A percentile compares a stretch with the other conserved stretches of the same genome.
phyloP scores from a whole-genome alignment of 2,329 filamentous ascomycete species.

The Sclerotinia nivalis region DNA sequence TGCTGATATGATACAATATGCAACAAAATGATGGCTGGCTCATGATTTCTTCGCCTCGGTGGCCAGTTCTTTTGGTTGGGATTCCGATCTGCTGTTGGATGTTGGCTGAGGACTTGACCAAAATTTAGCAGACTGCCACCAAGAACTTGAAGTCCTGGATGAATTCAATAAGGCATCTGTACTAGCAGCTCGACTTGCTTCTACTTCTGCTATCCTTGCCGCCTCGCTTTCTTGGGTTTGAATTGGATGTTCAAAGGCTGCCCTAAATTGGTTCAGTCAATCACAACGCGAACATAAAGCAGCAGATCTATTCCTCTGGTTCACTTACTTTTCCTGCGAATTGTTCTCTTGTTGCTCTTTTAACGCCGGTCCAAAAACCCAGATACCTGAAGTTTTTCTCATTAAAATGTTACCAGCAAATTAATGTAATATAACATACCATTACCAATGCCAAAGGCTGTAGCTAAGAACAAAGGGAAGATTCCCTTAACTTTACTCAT shows the following conservation, averaged over 20 bases:
- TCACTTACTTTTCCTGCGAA: conserved; percentile 29
- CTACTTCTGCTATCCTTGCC: conserved; percentile 30
- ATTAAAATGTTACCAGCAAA: neutral
- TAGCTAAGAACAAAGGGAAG: conserved; percentile 37
- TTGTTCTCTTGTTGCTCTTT: conserved; percentile 35
- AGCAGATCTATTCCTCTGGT: neutral
- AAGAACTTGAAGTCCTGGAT: conserved; percentile 29
- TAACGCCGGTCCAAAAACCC: conserved; percentile 39
- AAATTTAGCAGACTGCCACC: conserved; percentile 32
- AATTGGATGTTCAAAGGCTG: conserved; percentile 25
- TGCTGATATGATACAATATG: neutral
- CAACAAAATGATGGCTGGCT: neutral
- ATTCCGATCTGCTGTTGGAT: neutral
- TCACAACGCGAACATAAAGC: neutral
- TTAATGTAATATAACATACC: conserved; percentile 31
- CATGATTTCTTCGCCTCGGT: conserved; percentile 6
- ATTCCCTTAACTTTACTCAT: conserved; percentile 39
- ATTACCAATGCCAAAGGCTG: conserved; percentile 38
- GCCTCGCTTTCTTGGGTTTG: conserved; percentile 24
- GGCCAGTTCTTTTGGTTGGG: neutral
- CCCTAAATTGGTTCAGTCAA: conserved; percentile 29
- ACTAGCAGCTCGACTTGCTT: conserved; percentile 30
- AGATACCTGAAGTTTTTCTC: conserved; percentile 31
- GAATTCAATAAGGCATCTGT: conserved; percentile 30
- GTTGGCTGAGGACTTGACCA: conserved; percentile 26